phyloP scores from a whole-genome alignment of 108 stramenopile genomes.

The Nitzschia sp. region DNA sequence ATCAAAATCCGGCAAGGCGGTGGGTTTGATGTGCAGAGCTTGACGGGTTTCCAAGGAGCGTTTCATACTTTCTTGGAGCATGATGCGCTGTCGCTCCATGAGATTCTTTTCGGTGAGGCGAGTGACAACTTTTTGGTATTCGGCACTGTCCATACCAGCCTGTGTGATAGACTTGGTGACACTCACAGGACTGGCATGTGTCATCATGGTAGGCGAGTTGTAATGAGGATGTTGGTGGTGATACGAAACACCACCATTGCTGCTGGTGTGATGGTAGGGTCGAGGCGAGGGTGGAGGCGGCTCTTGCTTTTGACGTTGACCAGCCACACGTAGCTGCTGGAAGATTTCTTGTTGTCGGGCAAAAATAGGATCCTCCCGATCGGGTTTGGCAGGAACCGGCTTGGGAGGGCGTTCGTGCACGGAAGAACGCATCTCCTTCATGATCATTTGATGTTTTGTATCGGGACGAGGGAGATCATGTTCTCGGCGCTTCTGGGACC shows the following conservation, averaged over 20 bases:
- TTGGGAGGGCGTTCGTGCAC: not conserved
- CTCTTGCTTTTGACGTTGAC: not conserved
- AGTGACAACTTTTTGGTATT: conserved; percentile 11
- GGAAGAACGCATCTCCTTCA: conserved; percentile 11
- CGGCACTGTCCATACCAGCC: conserved; percentile 14
- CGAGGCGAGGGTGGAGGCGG: not conserved
- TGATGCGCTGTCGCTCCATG: conserved; percentile 13
- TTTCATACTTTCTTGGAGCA: conserved; percentile 23
- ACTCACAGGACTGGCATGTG: not conserved
- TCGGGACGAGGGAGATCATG: conserved; percentile 5
- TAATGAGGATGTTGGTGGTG: not conserved
- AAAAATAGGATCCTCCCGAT: conserved; percentile 20
- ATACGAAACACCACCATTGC: not conserved
- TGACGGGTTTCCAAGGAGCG: conserved; percentile 19
- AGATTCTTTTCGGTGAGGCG: conserved; percentile 22
- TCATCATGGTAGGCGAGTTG: not conserved
- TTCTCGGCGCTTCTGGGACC: not conserved
- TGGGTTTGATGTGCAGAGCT: conserved; percentile 21
- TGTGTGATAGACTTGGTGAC: conserved; percentile 14
- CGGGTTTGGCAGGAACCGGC: not conserved
- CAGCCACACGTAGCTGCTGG: conserved; percentile 11
- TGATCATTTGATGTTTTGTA: conserved; percentile 7
- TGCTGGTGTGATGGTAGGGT: not conserved
- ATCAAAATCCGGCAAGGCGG: conserved; percentile 11
- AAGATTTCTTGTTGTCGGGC: conserved; percentile 24